Evolutionary conservation across 805 yeast genomes (phyloP).

Genomic region (Ogataea sp.): DNA sequence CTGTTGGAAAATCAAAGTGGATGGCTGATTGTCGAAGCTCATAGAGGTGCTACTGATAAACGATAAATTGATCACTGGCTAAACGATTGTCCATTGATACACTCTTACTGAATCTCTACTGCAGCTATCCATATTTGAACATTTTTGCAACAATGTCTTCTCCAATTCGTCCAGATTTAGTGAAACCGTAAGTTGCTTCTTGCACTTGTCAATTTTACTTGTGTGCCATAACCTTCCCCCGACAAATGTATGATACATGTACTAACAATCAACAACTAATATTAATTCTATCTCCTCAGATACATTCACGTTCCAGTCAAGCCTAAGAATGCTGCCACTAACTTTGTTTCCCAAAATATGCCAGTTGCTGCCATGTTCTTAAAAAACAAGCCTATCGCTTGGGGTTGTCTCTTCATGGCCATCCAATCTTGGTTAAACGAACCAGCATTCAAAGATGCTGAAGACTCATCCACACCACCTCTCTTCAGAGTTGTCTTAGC

Average conservation of each 20-base stretch:
- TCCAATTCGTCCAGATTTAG: constrained; percentile 14
- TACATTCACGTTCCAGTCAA: constrained; percentile 42
- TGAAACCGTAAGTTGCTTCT: constrained; percentile 15
- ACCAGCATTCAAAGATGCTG: constrained; percentile 21
- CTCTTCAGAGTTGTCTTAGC: constrained; percentile 38
- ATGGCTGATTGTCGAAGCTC: no score
- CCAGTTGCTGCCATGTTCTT: constrained; percentile 62
- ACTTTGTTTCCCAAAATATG: constrained; percentile 41
- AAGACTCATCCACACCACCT: constrained; percentile 35
- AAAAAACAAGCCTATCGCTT: constrained; percentile 45
- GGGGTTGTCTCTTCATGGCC: constrained; percentile 47
- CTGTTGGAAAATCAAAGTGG: no score
- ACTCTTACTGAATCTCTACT: no score
- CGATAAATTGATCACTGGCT: no score
- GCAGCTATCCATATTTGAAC: no score
- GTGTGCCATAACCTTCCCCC: no score
- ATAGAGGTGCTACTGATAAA: no score
- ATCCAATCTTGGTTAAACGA: constrained; percentile 40
- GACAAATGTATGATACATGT: no score
- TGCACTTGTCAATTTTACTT: no score
- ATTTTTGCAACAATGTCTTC: no score
- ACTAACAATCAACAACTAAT: no score
- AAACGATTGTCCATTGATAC: no score
- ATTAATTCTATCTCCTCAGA: constrained; percentile 11
- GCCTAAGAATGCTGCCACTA: constrained; percentile 36